Conservation (phyloP, 2,329 filamentous ascomycete genomes). For the Cladosporium oxysporum region DNA sequence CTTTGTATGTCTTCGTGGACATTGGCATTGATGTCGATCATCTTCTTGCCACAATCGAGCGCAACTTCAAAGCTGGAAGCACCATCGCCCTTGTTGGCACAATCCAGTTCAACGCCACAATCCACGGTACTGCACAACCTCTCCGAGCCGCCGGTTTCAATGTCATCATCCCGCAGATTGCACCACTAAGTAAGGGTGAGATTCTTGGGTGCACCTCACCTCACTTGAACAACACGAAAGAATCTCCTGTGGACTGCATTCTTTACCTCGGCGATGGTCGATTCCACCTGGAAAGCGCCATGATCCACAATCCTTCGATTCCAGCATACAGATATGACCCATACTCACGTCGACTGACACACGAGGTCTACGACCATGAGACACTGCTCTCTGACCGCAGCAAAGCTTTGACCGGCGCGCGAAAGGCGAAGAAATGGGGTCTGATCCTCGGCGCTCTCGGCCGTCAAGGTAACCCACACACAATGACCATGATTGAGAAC, state of each 20-base stretch:
- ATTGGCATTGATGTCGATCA: constrained; percentile 93
- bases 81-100: constrained; percentile 92
- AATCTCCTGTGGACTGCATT: constrained; percentile 69
- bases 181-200: constrained; percentile 89
- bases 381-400: constrained; percentile 83
- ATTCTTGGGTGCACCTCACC: constrained; percentile 97
- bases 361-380: constrained; percentile 87
- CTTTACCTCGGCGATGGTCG: constrained; percentile 89
- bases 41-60: constrained; percentile 79
- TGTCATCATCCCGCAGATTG: constrained; percentile 86
- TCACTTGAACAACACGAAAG: constrained; percentile 50
- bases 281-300: constrained; percentile 96
- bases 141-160: constrained; percentile 83
- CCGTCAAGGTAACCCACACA: constrained; percentile 93
- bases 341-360: constrained; percentile 86
- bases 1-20: constrained; percentile 96
- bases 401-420: constrained; percentile 74
- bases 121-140: constrained; percentile 77
- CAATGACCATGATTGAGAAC: constrained; percentile 80
- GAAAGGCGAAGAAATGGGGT: constrained; percentile 83
- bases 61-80: constrained; percentile 83
- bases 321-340: constrained; percentile 96
- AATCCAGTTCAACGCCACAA: constrained; percentile 97
- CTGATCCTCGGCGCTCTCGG: constrained; percentile 91
- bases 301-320: constrained; percentile 94